Conservation (phyloP, 495 filamentous ascomycete species). For the Oidiodendron maius region DNA sequence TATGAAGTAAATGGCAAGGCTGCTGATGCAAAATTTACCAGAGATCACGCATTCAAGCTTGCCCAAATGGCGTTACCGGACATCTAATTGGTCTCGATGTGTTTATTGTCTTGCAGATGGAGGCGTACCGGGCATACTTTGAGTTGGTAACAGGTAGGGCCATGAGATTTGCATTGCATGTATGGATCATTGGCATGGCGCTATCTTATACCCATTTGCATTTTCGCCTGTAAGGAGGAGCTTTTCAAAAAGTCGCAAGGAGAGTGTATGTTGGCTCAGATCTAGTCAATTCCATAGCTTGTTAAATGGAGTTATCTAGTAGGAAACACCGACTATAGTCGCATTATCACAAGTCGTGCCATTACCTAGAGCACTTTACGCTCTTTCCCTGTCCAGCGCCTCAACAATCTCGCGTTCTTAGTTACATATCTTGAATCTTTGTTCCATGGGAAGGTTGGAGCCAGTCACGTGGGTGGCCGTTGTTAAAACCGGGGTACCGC, state of each 20-base stretch:
- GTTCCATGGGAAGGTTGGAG: not conserved
- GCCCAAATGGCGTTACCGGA: conserved; percentile 16
- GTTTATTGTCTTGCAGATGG: not conserved
- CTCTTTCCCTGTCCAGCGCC: too few relatives aligned
- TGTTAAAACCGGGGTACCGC: too few relatives aligned
- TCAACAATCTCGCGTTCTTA: too few relatives aligned
- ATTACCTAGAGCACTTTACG: too few relatives aligned
- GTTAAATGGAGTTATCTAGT: too few relatives aligned
- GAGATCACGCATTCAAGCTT: conserved; percentile 9
- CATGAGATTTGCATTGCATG: not conserved
- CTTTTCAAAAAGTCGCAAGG: not conserved
- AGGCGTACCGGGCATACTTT: too few relatives aligned
- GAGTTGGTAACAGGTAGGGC: not conserved
- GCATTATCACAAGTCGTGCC: too few relatives aligned
- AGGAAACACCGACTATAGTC: too few relatives aligned
- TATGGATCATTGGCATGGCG: conserved; percentile 10
- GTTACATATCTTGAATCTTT: too few relatives aligned
- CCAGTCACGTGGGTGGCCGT: too few relatives aligned
- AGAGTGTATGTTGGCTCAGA: too few relatives aligned
- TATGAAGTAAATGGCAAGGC: conserved; percentile 65
- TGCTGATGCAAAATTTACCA: conserved; percentile 46
- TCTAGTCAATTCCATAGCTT: too few relatives aligned
- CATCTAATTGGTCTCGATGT: not conserved
- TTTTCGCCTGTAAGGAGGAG: not conserved
- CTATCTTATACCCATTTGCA: conserved; percentile 19